Conservation (phyloP, 1,284 basidiomycete genomes). For the Cryptococcus sp. region DNA sequence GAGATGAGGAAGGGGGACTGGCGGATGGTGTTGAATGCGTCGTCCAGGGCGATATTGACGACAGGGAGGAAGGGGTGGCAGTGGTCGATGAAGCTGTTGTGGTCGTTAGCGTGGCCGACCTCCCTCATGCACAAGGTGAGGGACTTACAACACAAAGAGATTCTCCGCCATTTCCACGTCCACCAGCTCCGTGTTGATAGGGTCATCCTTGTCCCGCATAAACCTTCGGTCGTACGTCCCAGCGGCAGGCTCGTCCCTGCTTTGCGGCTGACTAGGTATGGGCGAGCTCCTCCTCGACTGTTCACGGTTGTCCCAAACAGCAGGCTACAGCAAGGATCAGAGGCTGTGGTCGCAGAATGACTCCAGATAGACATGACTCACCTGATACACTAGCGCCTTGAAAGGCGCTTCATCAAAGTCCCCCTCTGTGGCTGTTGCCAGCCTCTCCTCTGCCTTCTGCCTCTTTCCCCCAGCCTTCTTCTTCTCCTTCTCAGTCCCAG, state of each 20-base stretch:
- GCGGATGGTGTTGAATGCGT: slow-evolving; percentile 25
- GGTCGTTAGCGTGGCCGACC: neutral
- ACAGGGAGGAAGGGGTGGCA: slow-evolving; percentile 35
- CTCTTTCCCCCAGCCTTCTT: slow-evolving; percentile 13
- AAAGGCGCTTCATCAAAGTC: slow-evolving; percentile 33
- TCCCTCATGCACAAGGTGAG: neutral
- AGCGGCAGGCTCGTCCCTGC: slow-evolving; percentile 15
- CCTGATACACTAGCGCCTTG: slow-evolving; percentile 31
- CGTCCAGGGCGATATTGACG: slow-evolving; percentile 26
- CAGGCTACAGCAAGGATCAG: slow-evolving; percentile 11
- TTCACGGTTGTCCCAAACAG: slow-evolving; percentile 34
- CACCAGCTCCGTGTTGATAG: slow-evolving; percentile 27
- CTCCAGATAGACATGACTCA: slow-evolving; percentile 4
- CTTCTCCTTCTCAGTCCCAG: slow-evolving; percentile 5
- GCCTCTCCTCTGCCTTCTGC: slow-evolving; percentile 21
- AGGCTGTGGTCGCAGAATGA: neutral
- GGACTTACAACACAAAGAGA: slow-evolving; percentile 28
- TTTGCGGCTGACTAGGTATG: slow-evolving; percentile 14
- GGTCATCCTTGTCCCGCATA: slow-evolving; percentile 28
- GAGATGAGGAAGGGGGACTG: slow-evolving; percentile 33
- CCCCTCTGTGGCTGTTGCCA: slow-evolving; percentile 23
- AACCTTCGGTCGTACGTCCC: slow-evolving; percentile 16
- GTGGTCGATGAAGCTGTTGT: slow-evolving; percentile 25
- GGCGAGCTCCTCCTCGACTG: slow-evolving; percentile 23
- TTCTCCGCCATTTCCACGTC: slow-evolving; percentile 23